Percentiles rank a stretch among this genome's conserved stretches.
Evolutionary conservation across 805 yeast genomes (phyloP).

Genomic region (Huiozyma naganishii): DNA sequence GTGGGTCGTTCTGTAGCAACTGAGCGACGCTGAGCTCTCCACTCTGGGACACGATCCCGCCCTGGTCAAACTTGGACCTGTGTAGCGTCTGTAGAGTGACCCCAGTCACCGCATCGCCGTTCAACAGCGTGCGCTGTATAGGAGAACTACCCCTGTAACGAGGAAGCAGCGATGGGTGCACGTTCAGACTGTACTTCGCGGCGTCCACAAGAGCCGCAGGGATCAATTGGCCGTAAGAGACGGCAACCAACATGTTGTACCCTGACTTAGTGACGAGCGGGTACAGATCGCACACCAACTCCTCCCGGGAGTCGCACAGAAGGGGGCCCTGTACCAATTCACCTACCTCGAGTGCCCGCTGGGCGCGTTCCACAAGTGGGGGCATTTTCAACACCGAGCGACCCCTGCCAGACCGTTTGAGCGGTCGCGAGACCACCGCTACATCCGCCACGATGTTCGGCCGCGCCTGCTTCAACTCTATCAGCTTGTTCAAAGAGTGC

Average conservation of each 20-base stretch:
- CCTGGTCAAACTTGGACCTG: slow-evolving; percentile 77
- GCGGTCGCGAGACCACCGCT: slow-evolving; percentile 52
- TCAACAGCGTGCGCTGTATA: slow-evolving; percentile 63
- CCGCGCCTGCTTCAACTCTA: slow-evolving; percentile 11
- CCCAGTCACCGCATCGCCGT: slow-evolving; percentile 56
- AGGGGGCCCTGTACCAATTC: background rate
- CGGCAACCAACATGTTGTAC: slow-evolving; percentile 68
- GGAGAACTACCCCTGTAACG: slow-evolving; percentile 83
- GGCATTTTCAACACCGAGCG: slow-evolving; percentile 37
- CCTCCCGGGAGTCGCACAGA: slow-evolving; percentile 17
- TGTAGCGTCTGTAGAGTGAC: slow-evolving; percentile 85
- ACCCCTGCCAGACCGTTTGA: slow-evolving; percentile 51
- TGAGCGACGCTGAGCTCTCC: slow-evolving; percentile 12
- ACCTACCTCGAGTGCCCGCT: background rate
- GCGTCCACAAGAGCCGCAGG: slow-evolving; percentile 46
- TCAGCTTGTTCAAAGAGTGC: slow-evolving; percentile 1
- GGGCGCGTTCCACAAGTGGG: slow-evolving; percentile 30
- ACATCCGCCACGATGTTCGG: slow-evolving; percentile 20
- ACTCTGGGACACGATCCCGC: slow-evolving; percentile 56
- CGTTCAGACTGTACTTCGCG: slow-evolving; percentile 59
- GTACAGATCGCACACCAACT: slow-evolving; percentile 6
- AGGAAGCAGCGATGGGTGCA: slow-evolving; percentile 88
- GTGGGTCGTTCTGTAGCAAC: slow-evolving; percentile 4
- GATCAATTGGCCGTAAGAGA: slow-evolving; percentile 76
- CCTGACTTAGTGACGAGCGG: slow-evolving; percentile 5